phyloP scores from a whole-genome alignment of 1,284 basidiomycete species.

The Cutaneotrichosporon curvatum region DNA sequence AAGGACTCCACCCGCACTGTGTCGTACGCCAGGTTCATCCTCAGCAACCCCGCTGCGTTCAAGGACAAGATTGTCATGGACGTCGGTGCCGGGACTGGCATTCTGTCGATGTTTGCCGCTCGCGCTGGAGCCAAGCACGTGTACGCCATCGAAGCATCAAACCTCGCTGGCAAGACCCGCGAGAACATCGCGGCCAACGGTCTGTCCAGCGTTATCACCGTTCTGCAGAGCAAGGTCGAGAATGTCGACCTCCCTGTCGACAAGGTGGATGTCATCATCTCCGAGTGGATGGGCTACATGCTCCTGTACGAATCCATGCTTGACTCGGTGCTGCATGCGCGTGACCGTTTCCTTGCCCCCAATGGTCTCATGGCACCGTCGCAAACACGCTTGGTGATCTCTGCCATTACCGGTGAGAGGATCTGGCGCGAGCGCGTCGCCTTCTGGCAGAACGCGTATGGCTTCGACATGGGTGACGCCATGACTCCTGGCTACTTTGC shows the following conservation, averaged over 20 bases:
- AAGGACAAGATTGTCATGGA: slow-evolving; percentile 82
- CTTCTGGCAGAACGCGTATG: slow-evolving; percentile 90
- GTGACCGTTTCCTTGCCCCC: slow-evolving; percentile 50
- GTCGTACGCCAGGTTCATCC: slow-evolving; percentile 84
- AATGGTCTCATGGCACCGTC: slow-evolving; percentile 84
- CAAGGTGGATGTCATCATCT: slow-evolving; percentile 86
- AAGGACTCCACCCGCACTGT: slow-evolving; percentile 85
- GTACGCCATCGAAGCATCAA: slow-evolving; percentile 86
- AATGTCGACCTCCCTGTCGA: slow-evolving; percentile 63
- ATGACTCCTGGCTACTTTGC: slow-evolving; percentile 62
- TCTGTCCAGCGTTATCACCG: slow-evolving; percentile 67
- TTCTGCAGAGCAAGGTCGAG: slow-evolving; percentile 82
- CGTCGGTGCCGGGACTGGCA: slow-evolving; percentile 90
- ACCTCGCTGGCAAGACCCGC: slow-evolving; percentile 73
- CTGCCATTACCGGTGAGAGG: slow-evolving; percentile 66
- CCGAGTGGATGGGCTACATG: slow-evolving; percentile 96
- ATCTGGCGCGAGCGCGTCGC: slow-evolving; percentile 70
- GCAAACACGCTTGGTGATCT: slow-evolving; percentile 78
- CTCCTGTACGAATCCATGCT: slow-evolving; percentile 95
- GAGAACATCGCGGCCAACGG: slow-evolving; percentile 76
- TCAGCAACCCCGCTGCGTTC: slow-evolving; percentile 77
- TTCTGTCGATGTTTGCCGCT: slow-evolving; percentile 87
- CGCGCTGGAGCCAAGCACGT: slow-evolving; percentile 86
- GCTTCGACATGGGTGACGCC: slow-evolving; percentile 66
- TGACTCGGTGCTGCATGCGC: slow-evolving; percentile 68